phyloP scores from a whole-genome alignment of 2,329 filamentous ascomycete genomes.

The Aspergillus melleus region DNA sequence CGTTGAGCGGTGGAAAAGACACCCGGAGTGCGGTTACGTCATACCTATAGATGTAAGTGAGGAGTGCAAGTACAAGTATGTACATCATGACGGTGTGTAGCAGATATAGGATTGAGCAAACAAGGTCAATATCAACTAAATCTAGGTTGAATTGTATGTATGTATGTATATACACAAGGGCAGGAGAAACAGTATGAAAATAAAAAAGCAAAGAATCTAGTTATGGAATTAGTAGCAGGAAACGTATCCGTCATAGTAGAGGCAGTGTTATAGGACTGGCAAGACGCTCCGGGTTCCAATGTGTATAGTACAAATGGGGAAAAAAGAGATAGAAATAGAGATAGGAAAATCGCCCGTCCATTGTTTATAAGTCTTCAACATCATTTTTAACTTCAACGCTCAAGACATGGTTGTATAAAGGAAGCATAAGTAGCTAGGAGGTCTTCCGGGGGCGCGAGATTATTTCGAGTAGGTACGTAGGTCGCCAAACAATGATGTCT shows the following conservation, averaged over 20 bases:
- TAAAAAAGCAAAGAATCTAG: not conserved
- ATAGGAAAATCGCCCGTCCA: not conserved
- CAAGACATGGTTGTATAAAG: not conserved
- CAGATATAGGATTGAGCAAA: too few relatives aligned
- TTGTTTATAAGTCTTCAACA: too few relatives aligned
- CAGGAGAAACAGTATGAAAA: too few relatives aligned
- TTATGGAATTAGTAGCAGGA: not conserved
- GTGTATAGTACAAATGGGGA: not conserved
- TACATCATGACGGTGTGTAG: too few relatives aligned
- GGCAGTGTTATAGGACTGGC: not conserved
- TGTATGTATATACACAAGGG: not conserved
- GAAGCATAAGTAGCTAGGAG: not conserved
- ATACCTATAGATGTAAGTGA: too few relatives aligned
- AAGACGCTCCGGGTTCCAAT: not conserved
- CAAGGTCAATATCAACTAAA: too few relatives aligned
- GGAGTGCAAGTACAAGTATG: too few relatives aligned
- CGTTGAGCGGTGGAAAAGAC: too few relatives aligned
- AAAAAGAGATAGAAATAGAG: not conserved
- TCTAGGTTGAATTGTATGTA: too few relatives aligned
- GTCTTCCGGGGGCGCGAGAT: not conserved
- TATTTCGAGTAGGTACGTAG: not conserved
- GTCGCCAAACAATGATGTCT: not conserved
- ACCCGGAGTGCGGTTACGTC: too few relatives aligned
- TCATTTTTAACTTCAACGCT: not conserved
- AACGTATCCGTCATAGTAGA: not conserved